Evolutionary conservation across 768 basidiomycete species (phyloP).

Genomic region (Tricholomella constricta): DNA sequence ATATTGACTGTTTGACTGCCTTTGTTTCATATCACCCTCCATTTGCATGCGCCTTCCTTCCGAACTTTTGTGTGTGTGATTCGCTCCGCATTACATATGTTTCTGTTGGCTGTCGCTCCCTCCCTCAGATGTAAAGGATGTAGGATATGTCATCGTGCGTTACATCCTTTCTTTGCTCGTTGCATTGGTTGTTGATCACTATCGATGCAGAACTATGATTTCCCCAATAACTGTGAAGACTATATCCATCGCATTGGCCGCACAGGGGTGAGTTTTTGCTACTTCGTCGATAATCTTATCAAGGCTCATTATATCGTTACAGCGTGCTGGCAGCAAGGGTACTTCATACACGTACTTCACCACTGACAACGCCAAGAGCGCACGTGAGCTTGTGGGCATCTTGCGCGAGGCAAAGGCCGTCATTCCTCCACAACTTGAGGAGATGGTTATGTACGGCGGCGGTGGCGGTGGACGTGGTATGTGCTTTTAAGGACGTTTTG

Average conservation of each 20-base stretch:
- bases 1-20: constrained; percentile 49
- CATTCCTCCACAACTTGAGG: constrained; percentile 87
- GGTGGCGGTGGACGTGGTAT: constrained; percentile 76
- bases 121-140: constrained; percentile 94
- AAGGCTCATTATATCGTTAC: constrained; percentile 11
- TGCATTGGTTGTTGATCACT: constrained; percentile 11
- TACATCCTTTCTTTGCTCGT: constrained; percentile 4
- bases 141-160: constrained; percentile 93
- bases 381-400: constrained; percentile 87
- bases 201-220: constrained; percentile 83
- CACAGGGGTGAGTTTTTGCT: constrained; percentile 67
- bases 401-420: constrained; percentile 84
- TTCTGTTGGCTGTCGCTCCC: constrained; percentile 31
- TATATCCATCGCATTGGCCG: constrained; percentile 99
- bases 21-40: constrained; percentile 32
- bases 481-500: constrained; percentile 21
- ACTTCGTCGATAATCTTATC: background rate
- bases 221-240: constrained; percentile 97
- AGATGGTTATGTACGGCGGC: constrained; percentile 88
- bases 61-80: constrained; percentile 32
- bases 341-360: constrained; percentile 96
- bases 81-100: constrained; percentile 37
- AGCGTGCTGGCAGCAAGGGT: constrained; percentile 93
- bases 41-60: constrained; percentile 24
- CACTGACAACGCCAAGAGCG: constrained; percentile 92